phyloP scores from a whole-genome alignment of 179 eudicot genomes.

The Beta lomatogona region DNA sequence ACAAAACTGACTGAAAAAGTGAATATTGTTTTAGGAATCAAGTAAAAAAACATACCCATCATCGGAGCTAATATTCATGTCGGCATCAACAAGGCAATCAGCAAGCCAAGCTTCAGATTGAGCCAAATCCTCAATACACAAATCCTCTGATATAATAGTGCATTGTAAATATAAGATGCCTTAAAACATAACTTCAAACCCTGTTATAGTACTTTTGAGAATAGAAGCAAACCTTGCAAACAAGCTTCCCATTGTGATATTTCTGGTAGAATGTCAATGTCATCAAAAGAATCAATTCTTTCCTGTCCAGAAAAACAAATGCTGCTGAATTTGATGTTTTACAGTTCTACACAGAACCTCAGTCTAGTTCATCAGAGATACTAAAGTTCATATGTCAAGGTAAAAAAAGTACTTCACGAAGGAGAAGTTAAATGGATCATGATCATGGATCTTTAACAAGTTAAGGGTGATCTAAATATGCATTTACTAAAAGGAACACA shows the following conservation, averaged over 20 bases:
- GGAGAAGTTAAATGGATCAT: neutral
- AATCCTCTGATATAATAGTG: slow-evolving; percentile 36
- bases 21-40: neutral
- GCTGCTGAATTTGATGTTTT: neutral
- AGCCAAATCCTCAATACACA: slow-evolving; percentile 58
- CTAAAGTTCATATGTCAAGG: neutral
- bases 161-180: slow-evolving; percentile 5
- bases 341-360: neutral
- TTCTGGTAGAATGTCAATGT: slow-evolving; percentile 50
- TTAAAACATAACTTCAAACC: neutral
- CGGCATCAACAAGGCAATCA: slow-evolving; percentile 72
- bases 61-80: slow-evolving; percentile 60
- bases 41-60: slow-evolving; percentile 46
- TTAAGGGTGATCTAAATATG: neutral
- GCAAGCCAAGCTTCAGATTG: slow-evolving; percentile 84
- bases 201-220: neutral
- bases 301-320: slow-evolving; percentile 44
- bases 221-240: slow-evolving; percentile 60
- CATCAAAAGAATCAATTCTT: slow-evolving; percentile 52
- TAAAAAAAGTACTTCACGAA: neutral
- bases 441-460: neutral
- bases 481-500: neutral
- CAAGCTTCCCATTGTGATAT: slow-evolving; percentile 63
- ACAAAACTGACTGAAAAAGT: neutral
- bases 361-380: neutral